Evolutionary conservation across 2,329 filamentous ascomycete species (phyloP).

Genomic region (Ceratocystis alfenasii): DNA sequence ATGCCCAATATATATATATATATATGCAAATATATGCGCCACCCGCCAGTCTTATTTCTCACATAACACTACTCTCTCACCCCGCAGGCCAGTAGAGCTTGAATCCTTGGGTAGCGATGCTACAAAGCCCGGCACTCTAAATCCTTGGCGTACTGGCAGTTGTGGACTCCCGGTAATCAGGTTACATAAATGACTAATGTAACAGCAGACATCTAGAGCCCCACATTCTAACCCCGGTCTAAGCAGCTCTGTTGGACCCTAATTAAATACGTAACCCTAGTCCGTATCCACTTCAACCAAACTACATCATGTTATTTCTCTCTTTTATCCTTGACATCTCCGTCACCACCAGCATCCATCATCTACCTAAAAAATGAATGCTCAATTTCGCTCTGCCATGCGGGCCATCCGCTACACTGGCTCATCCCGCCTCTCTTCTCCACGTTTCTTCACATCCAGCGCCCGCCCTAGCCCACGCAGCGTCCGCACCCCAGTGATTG

Average conservation of each 20-base stretch:
- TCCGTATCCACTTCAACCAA: background rate
- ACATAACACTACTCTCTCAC: background rate
- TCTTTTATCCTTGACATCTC: background rate
- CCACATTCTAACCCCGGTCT: too few species aligned
- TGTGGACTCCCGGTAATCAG: too few species aligned
- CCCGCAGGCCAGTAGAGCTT: background rate
- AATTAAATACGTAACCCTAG: background rate
- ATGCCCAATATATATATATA: background rate
- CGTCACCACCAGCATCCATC: background rate
- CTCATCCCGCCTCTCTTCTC: background rate
- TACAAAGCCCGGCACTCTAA: background rate
- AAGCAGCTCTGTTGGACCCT: background rate
- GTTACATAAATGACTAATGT: too few species aligned
- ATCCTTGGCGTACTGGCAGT: background rate
- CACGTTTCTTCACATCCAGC: conserved; percentile 19
- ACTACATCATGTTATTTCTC: background rate
- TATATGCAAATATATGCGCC: background rate
- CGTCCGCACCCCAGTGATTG: background rate
- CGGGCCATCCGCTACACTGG: conserved; percentile 9
- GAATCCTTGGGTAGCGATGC: background rate
- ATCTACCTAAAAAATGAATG: conserved; percentile 8
- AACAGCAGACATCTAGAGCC: too few species aligned
- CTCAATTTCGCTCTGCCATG: conserved; percentile 15
- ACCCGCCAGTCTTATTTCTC: background rate
- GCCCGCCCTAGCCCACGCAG: background rate